Conservation (phyloP, 805 yeast species). For the Tetrapisispora iriomotensis region DNA sequence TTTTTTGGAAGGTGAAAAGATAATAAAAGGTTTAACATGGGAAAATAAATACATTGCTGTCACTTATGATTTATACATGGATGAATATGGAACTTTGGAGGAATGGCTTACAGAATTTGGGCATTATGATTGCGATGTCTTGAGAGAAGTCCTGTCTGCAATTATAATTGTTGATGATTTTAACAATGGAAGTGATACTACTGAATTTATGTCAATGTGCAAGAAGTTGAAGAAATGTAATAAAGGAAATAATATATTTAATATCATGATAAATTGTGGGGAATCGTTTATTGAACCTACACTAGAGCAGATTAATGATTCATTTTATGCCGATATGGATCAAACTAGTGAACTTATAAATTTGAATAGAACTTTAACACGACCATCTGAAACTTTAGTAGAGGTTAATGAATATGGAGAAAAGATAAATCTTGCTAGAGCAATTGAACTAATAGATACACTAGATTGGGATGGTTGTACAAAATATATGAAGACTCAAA, state of each 20-base stretch:
- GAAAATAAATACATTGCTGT: constrained; percentile 28
- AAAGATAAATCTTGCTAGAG: constrained; percentile 33
- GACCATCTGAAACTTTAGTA: no score
- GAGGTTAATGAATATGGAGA: constrained; percentile 35
- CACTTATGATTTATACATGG: constrained; percentile 24
- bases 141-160: constrained; percentile 38
- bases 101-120: constrained; percentile 35
- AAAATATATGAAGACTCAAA: not conserved
- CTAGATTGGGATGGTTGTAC: constrained; percentile 36
- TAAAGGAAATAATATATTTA: not conserved
- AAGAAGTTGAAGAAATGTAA: not conserved
- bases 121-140: constrained; percentile 30
- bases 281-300: constrained; percentile 13
- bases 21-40: constrained; percentile 18
- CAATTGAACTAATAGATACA: constrained; percentile 39
- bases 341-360: constrained; percentile 35
- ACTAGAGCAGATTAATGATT: constrained; percentile 32
- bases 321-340: not conserved
- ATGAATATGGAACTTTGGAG: constrained; percentile 14
- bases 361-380: no score
- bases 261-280: constrained; percentile 5
- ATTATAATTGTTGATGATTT: constrained; percentile 30
- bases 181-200: not conserved
- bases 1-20: constrained; percentile 3
- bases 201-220: not conserved